A percentile compares a stretch with the other conserved stretches of the same genome.
phyloP scores from a whole-genome alignment of 176 grass and related monocot genomes.

The Typha latifolia region DNA sequence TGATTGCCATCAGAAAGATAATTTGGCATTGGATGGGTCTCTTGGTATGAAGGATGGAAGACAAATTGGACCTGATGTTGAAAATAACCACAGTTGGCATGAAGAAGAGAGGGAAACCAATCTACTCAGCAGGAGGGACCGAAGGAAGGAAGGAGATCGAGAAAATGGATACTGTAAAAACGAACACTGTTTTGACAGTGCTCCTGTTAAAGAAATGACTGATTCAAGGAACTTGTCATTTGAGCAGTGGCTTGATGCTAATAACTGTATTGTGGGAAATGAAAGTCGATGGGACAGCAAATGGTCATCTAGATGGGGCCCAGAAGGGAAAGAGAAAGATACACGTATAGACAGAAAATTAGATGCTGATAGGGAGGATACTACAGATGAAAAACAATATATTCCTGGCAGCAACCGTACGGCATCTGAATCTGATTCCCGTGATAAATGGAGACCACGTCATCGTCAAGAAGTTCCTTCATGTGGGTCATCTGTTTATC shows the following conservation, averaged over 20 bases:
- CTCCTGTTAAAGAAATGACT: conserved; percentile 46
- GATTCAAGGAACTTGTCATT: conserved; percentile 41
- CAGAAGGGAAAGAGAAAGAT: conserved; percentile 89
- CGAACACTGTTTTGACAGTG: conserved; percentile 57
- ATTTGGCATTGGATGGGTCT: conserved; percentile 46
- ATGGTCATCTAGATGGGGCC: conserved; percentile 98
- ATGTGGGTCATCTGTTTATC: conserved; percentile 39
- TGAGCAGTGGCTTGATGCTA: conserved; percentile 52
- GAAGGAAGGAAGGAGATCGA: conserved; percentile 63
- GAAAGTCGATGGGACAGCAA: conserved; percentile 61
- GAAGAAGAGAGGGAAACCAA: conserved; percentile 97
- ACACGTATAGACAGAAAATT: conserved; percentile 58
- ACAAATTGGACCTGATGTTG: conserved; percentile 49
- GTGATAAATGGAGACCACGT: conserved; percentile 98
- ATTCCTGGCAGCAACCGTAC: conserved; percentile 37
- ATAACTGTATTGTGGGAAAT: conserved; percentile 35
- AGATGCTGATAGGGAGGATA: conserved; percentile 55
- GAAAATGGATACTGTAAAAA: conserved; percentile 50
- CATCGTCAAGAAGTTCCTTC: conserved; percentile 71
- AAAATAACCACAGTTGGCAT: conserved; percentile 67
- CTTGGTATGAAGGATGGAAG: conserved; percentile 62
- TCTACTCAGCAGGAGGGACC: conserved; percentile 68
- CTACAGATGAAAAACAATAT: conserved; percentile 47
- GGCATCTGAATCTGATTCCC: conserved; percentile 70
- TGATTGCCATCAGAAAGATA: conserved; percentile 56